Conservation (phyloP, 306 rosid genomes). For the Vigna trinervia region DNA sequence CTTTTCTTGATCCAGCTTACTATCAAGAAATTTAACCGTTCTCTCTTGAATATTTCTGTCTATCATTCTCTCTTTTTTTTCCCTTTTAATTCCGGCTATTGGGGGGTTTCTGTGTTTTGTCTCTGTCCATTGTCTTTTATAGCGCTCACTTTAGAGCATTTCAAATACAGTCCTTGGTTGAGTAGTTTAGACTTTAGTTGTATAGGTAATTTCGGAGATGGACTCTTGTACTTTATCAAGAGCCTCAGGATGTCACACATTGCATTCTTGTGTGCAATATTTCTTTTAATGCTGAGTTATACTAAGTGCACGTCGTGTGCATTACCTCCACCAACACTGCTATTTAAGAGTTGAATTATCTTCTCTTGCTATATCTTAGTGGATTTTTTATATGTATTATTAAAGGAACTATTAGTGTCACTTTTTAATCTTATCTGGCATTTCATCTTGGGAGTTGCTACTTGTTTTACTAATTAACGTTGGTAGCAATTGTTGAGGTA, state of each 20-base stretch:
- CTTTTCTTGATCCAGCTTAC: background rate
- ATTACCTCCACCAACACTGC: background rate
- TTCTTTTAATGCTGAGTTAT: background rate
- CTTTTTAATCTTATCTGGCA: background rate
- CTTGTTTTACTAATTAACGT: background rate
- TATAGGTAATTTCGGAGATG: background rate
- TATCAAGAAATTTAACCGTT: background rate
- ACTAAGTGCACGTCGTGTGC: background rate
- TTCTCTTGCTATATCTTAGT: background rate
- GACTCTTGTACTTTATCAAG: background rate
- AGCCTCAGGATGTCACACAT: background rate
- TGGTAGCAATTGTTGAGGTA: background rate
- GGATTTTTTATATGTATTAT: background rate
- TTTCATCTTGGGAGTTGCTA: background rate
- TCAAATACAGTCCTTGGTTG: background rate
- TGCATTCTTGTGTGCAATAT: background rate
- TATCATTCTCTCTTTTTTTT: too few relatives aligned
- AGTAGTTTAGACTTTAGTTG: constrained; percentile 12
- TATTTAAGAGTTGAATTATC: background rate
- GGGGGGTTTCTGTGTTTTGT: too few relatives aligned
- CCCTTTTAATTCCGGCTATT: too few relatives aligned
- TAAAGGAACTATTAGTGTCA: background rate
- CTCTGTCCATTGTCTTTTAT: background rate
- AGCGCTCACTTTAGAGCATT: constrained; percentile 2
- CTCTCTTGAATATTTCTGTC: background rate